A percentile compares a stretch with the other conserved stretches of the same genome.
phyloP scores from a whole-genome alignment of 2,329 filamentous ascomycete genomes.

The Cercospora sp. region DNA sequence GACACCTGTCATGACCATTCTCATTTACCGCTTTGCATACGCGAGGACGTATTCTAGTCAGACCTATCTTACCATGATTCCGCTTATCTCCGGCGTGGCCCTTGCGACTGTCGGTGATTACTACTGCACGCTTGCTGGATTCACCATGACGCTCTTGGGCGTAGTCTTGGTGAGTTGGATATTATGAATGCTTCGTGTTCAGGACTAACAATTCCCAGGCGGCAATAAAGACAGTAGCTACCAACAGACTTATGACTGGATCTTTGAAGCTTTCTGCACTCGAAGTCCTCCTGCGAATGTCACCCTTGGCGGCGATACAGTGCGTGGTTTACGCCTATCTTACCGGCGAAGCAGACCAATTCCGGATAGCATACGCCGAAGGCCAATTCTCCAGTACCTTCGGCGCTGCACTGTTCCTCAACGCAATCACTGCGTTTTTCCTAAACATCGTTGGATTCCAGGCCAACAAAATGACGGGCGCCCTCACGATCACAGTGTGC shows the following conservation, averaged over 20 bases:
- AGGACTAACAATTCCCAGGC: constrained; percentile 22
- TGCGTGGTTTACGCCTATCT: constrained; percentile 28
- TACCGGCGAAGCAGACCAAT: constrained; percentile 24
- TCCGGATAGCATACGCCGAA: constrained; percentile 17
- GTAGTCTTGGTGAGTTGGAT: constrained; percentile 30
- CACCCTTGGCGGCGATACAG: constrained; percentile 28
- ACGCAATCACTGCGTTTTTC: constrained; percentile 39
- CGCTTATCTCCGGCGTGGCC: constrained; percentile 61
- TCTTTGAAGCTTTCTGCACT: constrained; percentile 58
- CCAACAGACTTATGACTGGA: constrained; percentile 66
- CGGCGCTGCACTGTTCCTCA: constrained; percentile 53
- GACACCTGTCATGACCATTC: constrained; percentile 62
- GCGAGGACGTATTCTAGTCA: constrained; percentile 56
- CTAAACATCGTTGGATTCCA: constrained; percentile 43
- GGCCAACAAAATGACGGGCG: constrained; percentile 43
- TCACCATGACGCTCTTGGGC: constrained; percentile 42
- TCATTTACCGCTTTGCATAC: constrained; percentile 61
- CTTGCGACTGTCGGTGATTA: constrained; percentile 64
- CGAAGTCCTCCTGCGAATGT: constrained; percentile 55
- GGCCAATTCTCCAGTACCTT: constrained; percentile 54
- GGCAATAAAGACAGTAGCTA: constrained; percentile 61
- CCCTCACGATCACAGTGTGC: constrained; percentile 41
- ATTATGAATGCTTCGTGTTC: background rate
- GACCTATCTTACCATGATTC: constrained; percentile 62
- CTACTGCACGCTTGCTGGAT: constrained; percentile 59